Evolutionary conservation across 495 filamentous ascomycete species (phyloP), one percentile per base, ranked within the genome.

Genomic region (Podospora pseudoanserina): DNA sequence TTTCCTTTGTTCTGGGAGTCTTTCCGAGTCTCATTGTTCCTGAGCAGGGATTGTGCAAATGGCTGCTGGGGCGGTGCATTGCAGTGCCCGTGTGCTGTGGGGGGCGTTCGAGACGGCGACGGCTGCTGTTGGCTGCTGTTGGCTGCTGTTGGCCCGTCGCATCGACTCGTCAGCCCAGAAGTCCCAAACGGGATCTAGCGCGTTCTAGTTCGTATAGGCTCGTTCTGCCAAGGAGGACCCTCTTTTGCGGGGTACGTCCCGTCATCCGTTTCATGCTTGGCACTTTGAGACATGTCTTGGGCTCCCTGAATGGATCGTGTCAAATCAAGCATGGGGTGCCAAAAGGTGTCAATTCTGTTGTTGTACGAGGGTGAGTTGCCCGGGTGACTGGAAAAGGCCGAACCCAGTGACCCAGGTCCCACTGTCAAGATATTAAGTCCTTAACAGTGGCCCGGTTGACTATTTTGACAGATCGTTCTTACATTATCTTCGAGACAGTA

Each of bases 401-500:
- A 23, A 23, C 23, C 23, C 23, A 23, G 23, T 23, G 23, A 1
- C 23, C 1, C 23, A 23, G 23, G 23, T 23, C 23, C 23, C 23
- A 23, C 23, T 23, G 23, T 1, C 23, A 23, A 23, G 23, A 23
- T 23, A 0, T 23, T 23, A 2, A 23, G 1, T 23, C 23, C 23
- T 23, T 23, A 23, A 23, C 23, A 2, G 23, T 23, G 23, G 23
- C 23, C 23, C 1, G 1, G 1, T 23, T 23, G 23, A 23, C 23
- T 23, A 23, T 23, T 23, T 1, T 23, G 23, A 23, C 23, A 23
- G 23, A 23, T 23, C 23, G 23, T 23, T 23, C 23, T 23, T 5
- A 32, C 15, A 74, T 92, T 68, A 73, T 88, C 39, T 84, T 81
- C 70, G 89, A 91, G 73, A 80, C 83, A n/a, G 87, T 85, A 3